phyloP scores from a whole-genome alignment of 2,329 filamentous ascomycete genomes.

The Phaeosphaeriaceae sp. region DNA sequence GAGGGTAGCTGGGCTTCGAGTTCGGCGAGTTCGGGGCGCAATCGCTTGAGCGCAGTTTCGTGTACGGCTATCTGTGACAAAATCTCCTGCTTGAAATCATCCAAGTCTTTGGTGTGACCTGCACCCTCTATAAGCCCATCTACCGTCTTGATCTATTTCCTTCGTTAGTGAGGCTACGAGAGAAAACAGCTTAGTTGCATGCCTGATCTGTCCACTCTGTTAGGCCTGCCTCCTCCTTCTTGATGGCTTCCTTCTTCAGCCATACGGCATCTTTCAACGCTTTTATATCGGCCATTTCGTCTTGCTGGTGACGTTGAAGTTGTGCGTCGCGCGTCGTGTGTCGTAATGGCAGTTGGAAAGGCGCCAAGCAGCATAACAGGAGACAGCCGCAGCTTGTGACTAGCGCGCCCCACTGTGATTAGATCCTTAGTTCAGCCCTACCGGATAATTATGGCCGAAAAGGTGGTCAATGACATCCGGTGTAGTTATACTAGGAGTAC shows the following conservation, averaged over 20 bases:
- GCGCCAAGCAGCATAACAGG: too few species aligned
- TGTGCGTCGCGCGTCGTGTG: neutral
- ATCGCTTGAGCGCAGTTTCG: slow-evolving; percentile 73
- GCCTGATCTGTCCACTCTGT: slow-evolving; percentile 22
- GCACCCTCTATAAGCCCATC: slow-evolving; percentile 78
- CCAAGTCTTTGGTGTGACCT: slow-evolving; percentile 79
- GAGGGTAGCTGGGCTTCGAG: slow-evolving; percentile 56
- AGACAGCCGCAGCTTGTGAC: slow-evolving; percentile 11
- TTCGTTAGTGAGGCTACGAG: slow-evolving; percentile 3
- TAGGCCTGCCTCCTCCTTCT: slow-evolving; percentile 25
- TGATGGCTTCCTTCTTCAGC: slow-evolving; percentile 31
- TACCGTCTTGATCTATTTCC: slow-evolving; percentile 60
- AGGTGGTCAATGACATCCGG: too few species aligned
- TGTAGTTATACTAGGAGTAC: too few species aligned
- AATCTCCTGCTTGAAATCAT: slow-evolving; percentile 81
- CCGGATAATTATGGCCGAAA: neutral
- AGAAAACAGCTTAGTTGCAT: neutral
- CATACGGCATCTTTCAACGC: slow-evolving; percentile 36
- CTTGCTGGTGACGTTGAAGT: neutral
- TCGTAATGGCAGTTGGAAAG: too few species aligned
- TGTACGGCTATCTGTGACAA: slow-evolving; percentile 80
- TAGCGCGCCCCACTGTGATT: slow-evolving; percentile 15
- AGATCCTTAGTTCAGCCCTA: slow-evolving; percentile 25
- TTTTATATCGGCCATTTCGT: slow-evolving; percentile 34
- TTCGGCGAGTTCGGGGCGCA: slow-evolving; percentile 69